These are phyloP conservation scores for Dryadomyces sulphureus DNA, from an alignment of 2,329 filamentous ascomycete genomes.

Conservation along the genomic window DNA sequence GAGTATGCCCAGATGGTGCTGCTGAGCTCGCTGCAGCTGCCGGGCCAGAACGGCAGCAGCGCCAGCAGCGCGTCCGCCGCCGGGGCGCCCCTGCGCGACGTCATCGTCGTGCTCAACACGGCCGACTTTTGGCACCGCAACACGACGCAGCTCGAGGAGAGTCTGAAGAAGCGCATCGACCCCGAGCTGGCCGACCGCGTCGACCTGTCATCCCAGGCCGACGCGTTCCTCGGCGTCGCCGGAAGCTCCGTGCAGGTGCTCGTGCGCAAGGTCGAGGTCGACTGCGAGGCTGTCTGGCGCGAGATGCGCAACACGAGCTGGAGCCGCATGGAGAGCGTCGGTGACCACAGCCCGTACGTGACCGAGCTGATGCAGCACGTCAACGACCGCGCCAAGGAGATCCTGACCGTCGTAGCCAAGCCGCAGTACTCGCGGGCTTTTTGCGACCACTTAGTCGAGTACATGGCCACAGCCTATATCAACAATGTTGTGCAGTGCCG, in stretches of 20 bases:
- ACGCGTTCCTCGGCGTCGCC: slow-evolving; percentile 89
- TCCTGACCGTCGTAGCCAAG: slow-evolving; percentile 67
- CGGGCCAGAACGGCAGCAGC: neutral
- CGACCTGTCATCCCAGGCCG: slow-evolving; percentile 83
- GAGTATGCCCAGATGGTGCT: slow-evolving; percentile 91
- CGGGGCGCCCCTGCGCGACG: slow-evolving; percentile 45
- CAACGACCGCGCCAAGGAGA: slow-evolving; percentile 57
- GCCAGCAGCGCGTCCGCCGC: neutral
- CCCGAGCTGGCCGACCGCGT: slow-evolving; percentile 59
- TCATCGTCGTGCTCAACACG: slow-evolving; percentile 81
- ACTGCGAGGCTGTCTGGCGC: slow-evolving; percentile 77
- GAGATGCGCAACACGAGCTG: slow-evolving; percentile 96
- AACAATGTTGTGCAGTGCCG: slow-evolving; percentile 75
- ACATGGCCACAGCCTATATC: slow-evolving; percentile 66
- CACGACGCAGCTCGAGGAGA: slow-evolving; percentile 85
- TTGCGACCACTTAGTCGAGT: slow-evolving; percentile 89
- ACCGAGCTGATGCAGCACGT: slow-evolving; percentile 63
- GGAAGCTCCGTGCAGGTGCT: slow-evolving; percentile 73
- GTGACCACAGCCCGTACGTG: slow-evolving; percentile 88
- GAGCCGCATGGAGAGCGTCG: slow-evolving; percentile 84
- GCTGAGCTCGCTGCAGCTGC: slow-evolving; percentile 46
- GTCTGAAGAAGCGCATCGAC: slow-evolving; percentile 82
- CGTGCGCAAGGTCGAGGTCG: slow-evolving; percentile 68
- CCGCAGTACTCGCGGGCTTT: slow-evolving; percentile 90
- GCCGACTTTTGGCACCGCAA: slow-evolving; percentile 96